Evolutionary conservation across 768 basidiomycete genomes (phyloP), one percentile per base, ranked within the genome.

Genomic region (Suillus clintonianus): DNA sequence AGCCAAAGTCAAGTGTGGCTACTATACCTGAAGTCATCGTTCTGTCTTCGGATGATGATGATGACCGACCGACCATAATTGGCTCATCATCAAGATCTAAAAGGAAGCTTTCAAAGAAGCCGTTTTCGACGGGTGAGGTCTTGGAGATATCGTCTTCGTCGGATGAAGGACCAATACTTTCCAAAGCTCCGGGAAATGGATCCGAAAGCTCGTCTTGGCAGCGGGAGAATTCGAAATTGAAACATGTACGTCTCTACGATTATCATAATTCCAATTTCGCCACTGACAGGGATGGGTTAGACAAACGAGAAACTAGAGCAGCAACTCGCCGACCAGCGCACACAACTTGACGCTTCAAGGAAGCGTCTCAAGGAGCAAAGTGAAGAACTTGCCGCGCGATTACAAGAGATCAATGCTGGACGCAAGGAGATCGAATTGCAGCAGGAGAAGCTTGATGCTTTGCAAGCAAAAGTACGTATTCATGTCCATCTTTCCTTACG

Each of bases 121-220:
- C 51, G 22, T 62, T 48, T 65, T 67, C 58, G 62, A 63, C 64
- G 39, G 67, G 64, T 5, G 84, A 86, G 22, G 73, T 86, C 22
- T 82, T 87, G 57, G 86, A 87, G 70, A 83, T 87, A 61, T 84
- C 83, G 1, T 85, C 85, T n/a, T 85, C 85, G n/a, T 84, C 84
- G 32, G 86, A 87, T 17, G 86, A 85, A 5, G 53, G 17, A 14
- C 54, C 48, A 30, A 27, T 64, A 24, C 41, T n/a, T 63, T 60
- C 55, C 64, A 65, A 48, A 0, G 47, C 48, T n/a, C 47, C 56
- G 41, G 47, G 50, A 65, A 71, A 71, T 34, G 36, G 73, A 9
- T 61, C 74, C 1, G 68, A 62, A 19, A 27, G 19, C 32, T 55
- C 59, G 64, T 64, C 63, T 22, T 72, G 83, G 42, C 78, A 78